phyloP scores from a whole-genome alignment of 495 filamentous ascomycete species.

The Cudoniella acicularis region DNA sequence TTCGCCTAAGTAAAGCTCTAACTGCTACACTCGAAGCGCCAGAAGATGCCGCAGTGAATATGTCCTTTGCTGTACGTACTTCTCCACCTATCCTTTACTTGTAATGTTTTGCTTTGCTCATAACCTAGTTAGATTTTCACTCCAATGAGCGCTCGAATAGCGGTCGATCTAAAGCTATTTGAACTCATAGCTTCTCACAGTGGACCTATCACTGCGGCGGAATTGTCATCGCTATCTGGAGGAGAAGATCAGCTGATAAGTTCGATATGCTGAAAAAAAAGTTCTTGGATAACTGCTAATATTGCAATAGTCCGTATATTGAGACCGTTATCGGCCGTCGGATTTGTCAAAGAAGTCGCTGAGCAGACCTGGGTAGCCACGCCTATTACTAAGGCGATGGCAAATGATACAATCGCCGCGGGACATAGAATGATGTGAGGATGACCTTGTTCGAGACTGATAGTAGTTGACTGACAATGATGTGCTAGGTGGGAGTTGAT shows the following conservation, averaged over 20 bases:
- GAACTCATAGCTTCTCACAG: constrained; percentile 10
- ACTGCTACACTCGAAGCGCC: constrained; percentile 20
- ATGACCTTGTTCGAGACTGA: too few species aligned
- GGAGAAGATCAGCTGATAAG: constrained; percentile 20
- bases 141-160: constrained; percentile 19
- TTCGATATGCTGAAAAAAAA: neutral
- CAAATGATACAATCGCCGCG: too few species aligned
- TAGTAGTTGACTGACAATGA: constrained; percentile 9
- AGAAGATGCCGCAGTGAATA: constrained; percentile 14
- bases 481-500: constrained; percentile 13
- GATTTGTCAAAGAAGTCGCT: constrained; percentile 3
- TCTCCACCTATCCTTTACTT: neutral
- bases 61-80: constrained; percentile 19
- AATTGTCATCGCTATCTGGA: constrained; percentile 12
- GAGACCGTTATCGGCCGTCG: neutral
- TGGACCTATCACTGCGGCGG: constrained; percentile 14
- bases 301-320: constrained; percentile 7
- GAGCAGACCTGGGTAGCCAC: constrained; percentile 9
- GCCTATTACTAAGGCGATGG: neutral
- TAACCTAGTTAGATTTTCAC: too few species aligned
- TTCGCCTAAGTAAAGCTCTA: constrained; percentile 15
- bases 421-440: too few species aligned
- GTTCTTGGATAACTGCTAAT: neutral
- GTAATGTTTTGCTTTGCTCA: too few species aligned
- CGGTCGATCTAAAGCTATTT: constrained; percentile 23